Conservation (phyloP, 805 yeast genomes). For the Ascoidea asiatica region DNA sequence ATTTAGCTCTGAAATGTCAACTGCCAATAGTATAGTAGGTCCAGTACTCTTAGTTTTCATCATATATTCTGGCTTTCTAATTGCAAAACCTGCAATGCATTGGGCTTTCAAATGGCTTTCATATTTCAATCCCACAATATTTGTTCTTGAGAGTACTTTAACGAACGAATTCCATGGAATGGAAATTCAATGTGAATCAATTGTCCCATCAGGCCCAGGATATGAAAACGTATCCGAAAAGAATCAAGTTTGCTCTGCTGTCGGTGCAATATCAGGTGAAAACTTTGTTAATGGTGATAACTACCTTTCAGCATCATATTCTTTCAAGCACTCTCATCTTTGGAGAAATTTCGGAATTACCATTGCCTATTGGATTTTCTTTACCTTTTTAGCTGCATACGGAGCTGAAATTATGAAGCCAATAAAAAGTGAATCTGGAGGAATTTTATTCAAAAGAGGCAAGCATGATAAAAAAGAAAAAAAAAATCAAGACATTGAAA, state of each 20-base stretch:
- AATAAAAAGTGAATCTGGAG: not conserved
- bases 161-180: constrained; percentile 50
- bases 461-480: not conserved
- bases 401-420: constrained; percentile 11
- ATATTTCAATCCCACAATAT: constrained; percentile 42
- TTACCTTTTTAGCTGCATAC: constrained; percentile 14
- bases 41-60: constrained; percentile 33
- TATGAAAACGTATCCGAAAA: constrained; percentile 24
- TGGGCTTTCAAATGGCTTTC: constrained; percentile 65
- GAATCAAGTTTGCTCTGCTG: constrained; percentile 40
- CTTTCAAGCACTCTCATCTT: constrained; percentile 40
- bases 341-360: constrained; percentile 75
- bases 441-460: constrained; percentile 4
- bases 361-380: constrained; percentile 30
- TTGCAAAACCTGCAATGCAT: constrained; percentile 47
- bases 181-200: constrained; percentile 32
- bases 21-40: constrained; percentile 52
- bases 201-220: constrained; percentile 42
- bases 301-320: constrained; percentile 33
- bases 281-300: constrained; percentile 40
- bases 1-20: constrained; percentile 30
- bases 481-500: constrained; percentile 2
- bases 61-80: constrained; percentile 53
- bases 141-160: constrained; percentile 50
- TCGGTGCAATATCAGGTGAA: constrained; percentile 46